phyloP scores from a whole-genome alignment of 306 rosid genomes.

The Cucurbita pepo region DNA sequence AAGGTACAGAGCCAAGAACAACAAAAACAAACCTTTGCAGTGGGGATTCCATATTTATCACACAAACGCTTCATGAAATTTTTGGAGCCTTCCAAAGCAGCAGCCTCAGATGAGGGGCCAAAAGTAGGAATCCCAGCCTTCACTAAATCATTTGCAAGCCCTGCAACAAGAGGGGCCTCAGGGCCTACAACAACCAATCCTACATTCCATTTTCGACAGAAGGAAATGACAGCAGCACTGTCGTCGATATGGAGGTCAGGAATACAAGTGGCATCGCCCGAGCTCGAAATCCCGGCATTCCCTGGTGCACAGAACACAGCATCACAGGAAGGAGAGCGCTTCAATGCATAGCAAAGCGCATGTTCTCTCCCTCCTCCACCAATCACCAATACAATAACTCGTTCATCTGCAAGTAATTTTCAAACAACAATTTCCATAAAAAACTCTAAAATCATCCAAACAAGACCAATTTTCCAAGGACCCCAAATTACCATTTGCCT shows the following conservation, averaged over 20 bases:
- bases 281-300: slow-evolving; percentile 74
- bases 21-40: slow-evolving; percentile 62
- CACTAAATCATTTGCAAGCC: slow-evolving; percentile 54
- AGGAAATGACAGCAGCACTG: slow-evolving; percentile 44
- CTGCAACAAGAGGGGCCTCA: slow-evolving; percentile 83
- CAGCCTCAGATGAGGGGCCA: slow-evolving; percentile 96
- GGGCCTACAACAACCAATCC: slow-evolving; percentile 93
- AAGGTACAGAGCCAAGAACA: not conserved
- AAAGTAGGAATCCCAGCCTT: slow-evolving; percentile 70
- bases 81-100: slow-evolving; percentile 97
- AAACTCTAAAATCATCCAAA: not conserved
- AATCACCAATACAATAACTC: slow-evolving; percentile 54
- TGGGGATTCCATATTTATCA: slow-evolving; percentile 75
- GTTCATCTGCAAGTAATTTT: slow-evolving; percentile 19
- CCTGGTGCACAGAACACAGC: slow-evolving; percentile 81
- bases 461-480: not conserved
- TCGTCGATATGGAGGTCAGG: slow-evolving; percentile 47
- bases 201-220: slow-evolving; percentile 56
- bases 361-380: slow-evolving; percentile 98
- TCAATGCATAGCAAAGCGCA: slow-evolving; percentile 90
- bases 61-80: slow-evolving; percentile 88
- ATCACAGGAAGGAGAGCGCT: slow-evolving; percentile 63
- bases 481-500: not conserved
- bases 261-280: slow-evolving; percentile 72
- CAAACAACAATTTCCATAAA: not conserved